Conservation (phyloP, 352 stramenopile species). For the Phytophthora pluvialis region DNA sequence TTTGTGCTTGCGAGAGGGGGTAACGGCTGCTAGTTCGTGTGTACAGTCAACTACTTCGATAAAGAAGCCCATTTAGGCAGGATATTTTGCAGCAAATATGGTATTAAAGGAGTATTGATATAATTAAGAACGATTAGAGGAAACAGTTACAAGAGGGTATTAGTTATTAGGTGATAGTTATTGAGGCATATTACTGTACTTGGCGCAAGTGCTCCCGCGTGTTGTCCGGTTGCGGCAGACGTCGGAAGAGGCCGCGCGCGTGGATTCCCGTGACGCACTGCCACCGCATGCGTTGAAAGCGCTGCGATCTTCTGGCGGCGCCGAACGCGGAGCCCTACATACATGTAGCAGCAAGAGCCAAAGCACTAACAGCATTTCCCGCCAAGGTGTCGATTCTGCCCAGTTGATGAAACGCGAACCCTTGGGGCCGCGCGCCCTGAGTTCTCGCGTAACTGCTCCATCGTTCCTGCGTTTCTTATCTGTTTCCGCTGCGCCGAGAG, state of each 20-base stretch:
- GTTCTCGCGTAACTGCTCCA: conserved; percentile 20
- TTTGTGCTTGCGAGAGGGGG: conserved; percentile 14
- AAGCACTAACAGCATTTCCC: not conserved
- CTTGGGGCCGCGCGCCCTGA: conserved; percentile 18
- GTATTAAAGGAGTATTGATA: not conserved
- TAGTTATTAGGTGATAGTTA: no score
- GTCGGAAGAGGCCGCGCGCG: conserved; percentile 37
- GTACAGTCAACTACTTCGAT: no score
- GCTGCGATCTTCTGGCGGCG: conserved; percentile 13
- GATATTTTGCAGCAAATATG: not conserved
- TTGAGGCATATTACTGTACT: conserved; percentile 3
- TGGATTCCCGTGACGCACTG: conserved; percentile 28
- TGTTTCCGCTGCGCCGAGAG: conserved; percentile 16
- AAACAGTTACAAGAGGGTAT: no score
- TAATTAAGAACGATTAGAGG: no score
- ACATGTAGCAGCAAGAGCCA: no score
- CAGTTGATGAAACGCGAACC: conserved; percentile 30
- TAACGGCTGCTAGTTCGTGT: not conserved
- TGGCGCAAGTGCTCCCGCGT: conserved; percentile 13
- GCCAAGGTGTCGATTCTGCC: conserved; percentile 22
- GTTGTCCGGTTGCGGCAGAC: conserved; percentile 33
- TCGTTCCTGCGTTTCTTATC: conserved; percentile 24
- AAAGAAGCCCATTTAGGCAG: no score
- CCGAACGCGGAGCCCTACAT: not conserved
- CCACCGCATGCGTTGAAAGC: conserved; percentile 25